Evolutionary conservation across 2,329 filamentous ascomycete species (phyloP).

Genomic region (Aspergillus hortae): DNA sequence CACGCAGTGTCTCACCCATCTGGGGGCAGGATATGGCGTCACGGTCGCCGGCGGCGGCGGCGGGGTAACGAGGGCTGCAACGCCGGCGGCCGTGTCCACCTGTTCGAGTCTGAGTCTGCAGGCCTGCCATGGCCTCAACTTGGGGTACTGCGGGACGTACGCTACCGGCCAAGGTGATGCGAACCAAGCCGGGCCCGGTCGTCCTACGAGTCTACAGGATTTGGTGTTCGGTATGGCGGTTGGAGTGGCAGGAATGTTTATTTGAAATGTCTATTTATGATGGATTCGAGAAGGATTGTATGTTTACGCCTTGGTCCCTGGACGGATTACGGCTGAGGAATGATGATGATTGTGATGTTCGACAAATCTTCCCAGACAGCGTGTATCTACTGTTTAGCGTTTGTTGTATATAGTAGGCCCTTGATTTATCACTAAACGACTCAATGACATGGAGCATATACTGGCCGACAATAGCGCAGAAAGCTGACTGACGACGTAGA

Average conservation of each 20-base stretch:
- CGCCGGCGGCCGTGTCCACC: conserved; percentile 41
- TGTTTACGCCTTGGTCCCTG: conserved; percentile 7
- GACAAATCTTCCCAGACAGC: no score
- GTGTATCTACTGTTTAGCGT: neutral
- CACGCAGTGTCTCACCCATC: conserved; percentile 39
- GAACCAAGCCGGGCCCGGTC: conserved; percentile 26
- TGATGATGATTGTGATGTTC: neutral
- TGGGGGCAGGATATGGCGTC: conserved; percentile 51
- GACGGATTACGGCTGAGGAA: neutral
- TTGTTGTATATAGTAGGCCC: neutral
- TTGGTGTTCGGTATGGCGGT: conserved; percentile 40
- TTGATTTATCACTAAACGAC: no score
- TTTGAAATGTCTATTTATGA: conserved; percentile 23
- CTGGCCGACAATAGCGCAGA: no score
- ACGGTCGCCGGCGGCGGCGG: conserved; percentile 49
- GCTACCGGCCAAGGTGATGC: conserved; percentile 23
- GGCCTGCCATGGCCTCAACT: conserved; percentile 49
- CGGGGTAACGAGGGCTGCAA: conserved; percentile 47
- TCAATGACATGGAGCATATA: no score
- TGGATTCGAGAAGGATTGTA: neutral
- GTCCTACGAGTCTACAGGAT: conserved; percentile 40
- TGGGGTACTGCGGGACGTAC: conserved; percentile 42
- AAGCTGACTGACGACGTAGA: neutral
- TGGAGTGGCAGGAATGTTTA: conserved; percentile 45
- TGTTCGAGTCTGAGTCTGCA: conserved; percentile 45